These are phyloP conservation scores for Schwanniomyces polymorphus DNA, from an alignment of 805 yeast genomes.

Conservation along the genomic window DNA sequence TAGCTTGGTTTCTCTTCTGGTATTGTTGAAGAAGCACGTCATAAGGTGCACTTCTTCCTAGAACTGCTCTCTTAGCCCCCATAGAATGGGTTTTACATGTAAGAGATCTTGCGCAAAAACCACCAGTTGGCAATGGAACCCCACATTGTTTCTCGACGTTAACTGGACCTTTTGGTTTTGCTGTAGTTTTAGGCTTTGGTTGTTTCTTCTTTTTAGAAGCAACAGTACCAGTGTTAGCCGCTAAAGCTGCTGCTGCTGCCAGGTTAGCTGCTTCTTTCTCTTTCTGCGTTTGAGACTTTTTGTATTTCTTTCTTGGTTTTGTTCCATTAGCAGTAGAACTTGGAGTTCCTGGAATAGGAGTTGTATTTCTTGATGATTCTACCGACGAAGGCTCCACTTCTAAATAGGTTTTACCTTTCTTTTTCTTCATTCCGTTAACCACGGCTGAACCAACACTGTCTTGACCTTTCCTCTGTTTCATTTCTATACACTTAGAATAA, in stretches of 20 bases:
- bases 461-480: conserved; percentile 31
- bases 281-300: conserved; percentile 43
- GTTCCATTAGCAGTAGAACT: conserved; percentile 14
- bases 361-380: conserved; percentile 37
- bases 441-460: conserved; percentile 14
- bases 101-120: conserved; percentile 90
- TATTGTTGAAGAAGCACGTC: conserved; percentile 85
- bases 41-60: conserved; percentile 90
- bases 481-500: conserved; percentile 35
- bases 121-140: conserved; percentile 91
- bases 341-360: conserved; percentile 35
- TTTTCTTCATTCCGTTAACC: conserved; percentile 21
- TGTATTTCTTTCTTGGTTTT: conserved; percentile 43
- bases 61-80: conserved; percentile 97
- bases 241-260: conserved; percentile 46
- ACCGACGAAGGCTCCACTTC: conserved; percentile 39
- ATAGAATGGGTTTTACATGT: conserved; percentile 98
- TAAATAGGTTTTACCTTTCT: conserved; percentile 20
- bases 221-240: conserved; percentile 19
- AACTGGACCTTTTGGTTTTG: conserved; percentile 76
- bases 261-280: conserved; percentile 49
- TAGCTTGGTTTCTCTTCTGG: conserved; percentile 90
- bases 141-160: conserved; percentile 96
- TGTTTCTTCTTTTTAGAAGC: conserved; percentile 34
- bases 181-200: conserved; percentile 36